Conservation (phyloP, 805 yeast genomes). For the Candida michaelii region DNA sequence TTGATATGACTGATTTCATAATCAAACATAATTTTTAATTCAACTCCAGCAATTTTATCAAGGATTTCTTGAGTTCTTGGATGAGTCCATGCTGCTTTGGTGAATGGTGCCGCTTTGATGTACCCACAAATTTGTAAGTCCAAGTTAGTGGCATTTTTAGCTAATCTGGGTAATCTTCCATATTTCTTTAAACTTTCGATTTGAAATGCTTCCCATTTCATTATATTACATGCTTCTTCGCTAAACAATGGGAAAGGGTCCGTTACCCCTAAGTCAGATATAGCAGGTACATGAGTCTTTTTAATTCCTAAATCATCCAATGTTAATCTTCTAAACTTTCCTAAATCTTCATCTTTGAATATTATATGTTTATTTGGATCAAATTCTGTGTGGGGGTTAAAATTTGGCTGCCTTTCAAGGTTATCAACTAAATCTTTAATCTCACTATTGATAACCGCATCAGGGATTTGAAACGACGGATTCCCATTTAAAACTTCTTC, state of each 20-base stretch:
- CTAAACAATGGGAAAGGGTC: constrained; percentile 32
- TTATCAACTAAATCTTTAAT: constrained; percentile 10
- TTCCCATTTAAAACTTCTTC: constrained; percentile 16
- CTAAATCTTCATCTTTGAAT: constrained; percentile 20
- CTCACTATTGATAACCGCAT: constrained; percentile 12
- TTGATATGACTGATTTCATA: constrained; percentile 30
- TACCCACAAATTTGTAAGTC: constrained; percentile 30
- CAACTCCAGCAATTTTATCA: constrained; percentile 25
- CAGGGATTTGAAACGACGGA: constrained; percentile 11
- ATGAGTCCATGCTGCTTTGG: constrained; percentile 29
- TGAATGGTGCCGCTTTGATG: constrained; percentile 22
- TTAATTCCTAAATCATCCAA: constrained; percentile 36
- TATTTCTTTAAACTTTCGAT: constrained; percentile 21
- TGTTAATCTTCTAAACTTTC: constrained; percentile 36
- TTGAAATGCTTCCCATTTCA: constrained; percentile 28
- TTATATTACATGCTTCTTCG: constrained; percentile 28
- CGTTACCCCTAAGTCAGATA: constrained; percentile 32
- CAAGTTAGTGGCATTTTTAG: constrained; percentile 25
- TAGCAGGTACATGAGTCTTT: constrained; percentile 33
- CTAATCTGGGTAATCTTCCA: constrained; percentile 26
- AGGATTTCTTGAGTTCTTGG: constrained; percentile 26
- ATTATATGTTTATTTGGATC: constrained; percentile 15
- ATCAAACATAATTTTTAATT: constrained; percentile 26
- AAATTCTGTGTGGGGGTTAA: constrained; percentile 13
- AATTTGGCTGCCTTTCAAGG: constrained; percentile 12